phyloP scores from a whole-genome alignment of 345 rosid species.

The Geranium rotundifolium region DNA sequence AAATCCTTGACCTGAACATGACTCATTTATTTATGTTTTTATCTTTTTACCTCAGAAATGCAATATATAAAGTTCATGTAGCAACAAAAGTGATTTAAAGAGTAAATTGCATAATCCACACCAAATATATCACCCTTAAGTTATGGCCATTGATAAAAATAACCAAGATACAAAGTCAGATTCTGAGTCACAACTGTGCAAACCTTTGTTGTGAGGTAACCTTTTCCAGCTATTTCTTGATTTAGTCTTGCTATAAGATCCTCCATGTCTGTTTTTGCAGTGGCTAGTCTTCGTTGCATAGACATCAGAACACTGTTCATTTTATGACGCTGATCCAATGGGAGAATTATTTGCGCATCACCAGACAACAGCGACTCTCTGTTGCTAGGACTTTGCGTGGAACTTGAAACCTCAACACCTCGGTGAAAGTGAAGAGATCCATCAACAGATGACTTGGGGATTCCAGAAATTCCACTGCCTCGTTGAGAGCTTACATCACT shows the following conservation, averaged over 20 bases:
- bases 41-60: neutral
- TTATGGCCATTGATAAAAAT: too few species aligned
- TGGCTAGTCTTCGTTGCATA: conserved; percentile 66
- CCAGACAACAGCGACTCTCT: conserved; percentile 29
- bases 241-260: conserved; percentile 83
- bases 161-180: too few species aligned
- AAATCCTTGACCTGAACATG: conserved; percentile 69
- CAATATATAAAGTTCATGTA: neutral
- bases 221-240: conserved; percentile 85
- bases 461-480: conserved; percentile 56
- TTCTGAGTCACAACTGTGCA: neutral
- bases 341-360: conserved; percentile 60
- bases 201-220: conserved; percentile 84
- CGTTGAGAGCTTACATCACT: conserved; percentile 57
- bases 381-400: conserved; percentile 29
- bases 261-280: conserved; percentile 94
- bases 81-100: neutral
- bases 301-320: conserved; percentile 62
- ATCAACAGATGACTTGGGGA: conserved; percentile 47
- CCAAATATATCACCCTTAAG: neutral
- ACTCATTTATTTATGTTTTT: neutral
- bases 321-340: conserved; percentile 71
- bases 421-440: conserved; percentile 45
- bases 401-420: conserved; percentile 34
- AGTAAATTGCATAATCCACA: conserved; percentile 3